Evolutionary conservation across 208 protist species (phyloP).

Genomic region (Leishmania gerbilli): DNA sequence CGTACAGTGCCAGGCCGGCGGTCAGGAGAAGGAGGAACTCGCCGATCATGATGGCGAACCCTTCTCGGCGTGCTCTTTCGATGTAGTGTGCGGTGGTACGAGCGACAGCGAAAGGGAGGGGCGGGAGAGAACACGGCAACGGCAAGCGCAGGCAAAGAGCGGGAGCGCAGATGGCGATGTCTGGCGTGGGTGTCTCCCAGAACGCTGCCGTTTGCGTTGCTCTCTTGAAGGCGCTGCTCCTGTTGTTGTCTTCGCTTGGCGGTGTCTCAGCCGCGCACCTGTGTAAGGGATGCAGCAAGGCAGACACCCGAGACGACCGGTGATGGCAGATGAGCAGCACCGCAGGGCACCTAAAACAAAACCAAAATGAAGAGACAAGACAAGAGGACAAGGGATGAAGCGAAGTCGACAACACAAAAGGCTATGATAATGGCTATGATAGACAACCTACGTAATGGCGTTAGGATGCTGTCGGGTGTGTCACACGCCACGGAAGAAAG

Average conservation of each 20-base stretch:
- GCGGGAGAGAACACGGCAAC: no score
- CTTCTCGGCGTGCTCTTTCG: neutral
- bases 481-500: neutral
- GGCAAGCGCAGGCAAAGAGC: no score
- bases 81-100: neutral
- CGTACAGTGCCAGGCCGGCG: conserved; percentile 58
- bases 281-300: no score
- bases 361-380: neutral
- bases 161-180: no score
- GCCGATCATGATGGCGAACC: conserved; percentile 44
- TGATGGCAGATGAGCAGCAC: no score
- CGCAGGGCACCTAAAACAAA: no score
- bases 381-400: neutral
- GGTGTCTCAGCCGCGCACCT: no score
- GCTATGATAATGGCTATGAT: neutral
- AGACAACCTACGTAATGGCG: neutral
- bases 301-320: no score
- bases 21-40: conserved; percentile 53
- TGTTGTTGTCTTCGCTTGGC: no score
- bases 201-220: no score
- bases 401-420: neutral
- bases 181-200: no score
- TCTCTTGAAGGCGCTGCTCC: no score
- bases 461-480: neutral
- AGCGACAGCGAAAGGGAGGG: neutral